Percentiles rank a stretch among this genome's conserved stretches.
Conservation (phyloP, 2,329 filamentous ascomycete genomes). For the Ceratocystis lukuohia region DNA sequence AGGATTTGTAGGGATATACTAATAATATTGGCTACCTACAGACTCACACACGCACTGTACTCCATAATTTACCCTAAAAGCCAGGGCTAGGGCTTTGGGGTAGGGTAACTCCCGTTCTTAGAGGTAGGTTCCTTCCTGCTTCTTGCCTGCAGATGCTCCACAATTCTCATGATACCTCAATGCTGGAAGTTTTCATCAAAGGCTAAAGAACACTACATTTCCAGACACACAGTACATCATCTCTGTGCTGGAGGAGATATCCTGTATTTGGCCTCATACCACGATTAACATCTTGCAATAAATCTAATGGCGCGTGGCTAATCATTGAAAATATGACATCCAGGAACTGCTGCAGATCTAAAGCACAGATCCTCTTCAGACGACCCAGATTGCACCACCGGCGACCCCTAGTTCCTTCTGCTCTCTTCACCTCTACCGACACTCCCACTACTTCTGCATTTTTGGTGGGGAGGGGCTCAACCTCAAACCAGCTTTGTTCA, state of each 20-base stretch:
- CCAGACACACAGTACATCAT: background rate
- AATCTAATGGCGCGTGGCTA: background rate
- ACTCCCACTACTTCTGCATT: background rate
- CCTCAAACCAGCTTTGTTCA: background rate
- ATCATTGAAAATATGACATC: background rate
- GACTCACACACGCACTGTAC: no score
- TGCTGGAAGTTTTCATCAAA: background rate
- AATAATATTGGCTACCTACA: no score
- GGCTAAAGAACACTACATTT: background rate
- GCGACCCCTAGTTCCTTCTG: background rate
- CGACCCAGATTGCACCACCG: background rate
- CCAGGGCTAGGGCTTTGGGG: no score
- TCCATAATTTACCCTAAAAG: no score
- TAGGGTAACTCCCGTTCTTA: background rate
- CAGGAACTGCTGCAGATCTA: background rate
- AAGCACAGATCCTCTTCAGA: conserved; percentile 5
- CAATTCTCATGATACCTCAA: conserved; percentile 2
- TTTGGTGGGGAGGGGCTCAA: background rate
- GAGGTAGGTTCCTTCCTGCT: background rate
- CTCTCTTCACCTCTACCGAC: background rate
- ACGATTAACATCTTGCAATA: no score
- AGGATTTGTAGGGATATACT: no score
- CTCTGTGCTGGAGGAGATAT: no score
- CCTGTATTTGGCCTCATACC: no score
- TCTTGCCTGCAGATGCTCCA: background rate